Evolutionary conservation across 768 basidiomycete genomes (phyloP).

Genomic region (Auriscalpium microsporum): DNA sequence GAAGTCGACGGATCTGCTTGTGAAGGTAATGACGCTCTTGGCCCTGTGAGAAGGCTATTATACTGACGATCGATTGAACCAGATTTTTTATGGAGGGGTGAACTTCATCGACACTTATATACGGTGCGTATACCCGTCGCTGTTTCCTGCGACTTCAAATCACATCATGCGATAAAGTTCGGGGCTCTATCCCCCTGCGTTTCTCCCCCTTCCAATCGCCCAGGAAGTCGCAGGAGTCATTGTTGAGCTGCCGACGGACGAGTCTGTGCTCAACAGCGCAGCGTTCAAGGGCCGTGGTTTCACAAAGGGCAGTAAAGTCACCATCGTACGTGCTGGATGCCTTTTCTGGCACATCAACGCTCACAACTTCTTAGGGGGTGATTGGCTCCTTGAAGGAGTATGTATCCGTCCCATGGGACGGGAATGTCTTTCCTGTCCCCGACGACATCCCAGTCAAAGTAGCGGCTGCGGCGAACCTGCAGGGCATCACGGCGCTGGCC

Average conservation of each 20-base stretch:
- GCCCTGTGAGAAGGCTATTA: neutral
- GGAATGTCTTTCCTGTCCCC: constrained; percentile 54
- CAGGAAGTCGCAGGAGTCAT: constrained; percentile 75
- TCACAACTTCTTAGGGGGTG: constrained; percentile 28
- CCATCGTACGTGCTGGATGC: constrained; percentile 39
- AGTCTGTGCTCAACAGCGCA: constrained; percentile 46
- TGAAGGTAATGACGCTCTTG: constrained; percentile 27
- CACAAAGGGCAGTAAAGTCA: constrained; percentile 64
- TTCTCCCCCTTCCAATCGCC: constrained; percentile 63
- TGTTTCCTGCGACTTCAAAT: constrained; percentile 4
- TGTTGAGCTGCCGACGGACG: constrained; percentile 63
- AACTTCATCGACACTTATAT: constrained; percentile 88
- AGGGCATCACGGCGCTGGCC: constrained; percentile 70
- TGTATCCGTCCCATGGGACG: constrained; percentile 53
- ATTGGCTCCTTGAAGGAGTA: constrained; percentile 63
- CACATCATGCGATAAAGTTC: constrained; percentile 25
- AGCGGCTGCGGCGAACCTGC: constrained; percentile 62
- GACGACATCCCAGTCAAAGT: constrained; percentile 44
- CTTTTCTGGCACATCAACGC: neutral
- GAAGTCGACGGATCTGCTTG: constrained; percentile 48
- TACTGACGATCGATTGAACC: neutral
- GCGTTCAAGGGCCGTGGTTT: constrained; percentile 58
- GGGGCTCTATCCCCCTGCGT: constrained; percentile 53
- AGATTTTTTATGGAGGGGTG: constrained; percentile 35
- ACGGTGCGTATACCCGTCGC: constrained; percentile 36